These are phyloP conservation scores for Cadophora sp. DNA, from an alignment of 2,329 filamentous ascomycete genomes.

Conservation along the genomic window DNA sequence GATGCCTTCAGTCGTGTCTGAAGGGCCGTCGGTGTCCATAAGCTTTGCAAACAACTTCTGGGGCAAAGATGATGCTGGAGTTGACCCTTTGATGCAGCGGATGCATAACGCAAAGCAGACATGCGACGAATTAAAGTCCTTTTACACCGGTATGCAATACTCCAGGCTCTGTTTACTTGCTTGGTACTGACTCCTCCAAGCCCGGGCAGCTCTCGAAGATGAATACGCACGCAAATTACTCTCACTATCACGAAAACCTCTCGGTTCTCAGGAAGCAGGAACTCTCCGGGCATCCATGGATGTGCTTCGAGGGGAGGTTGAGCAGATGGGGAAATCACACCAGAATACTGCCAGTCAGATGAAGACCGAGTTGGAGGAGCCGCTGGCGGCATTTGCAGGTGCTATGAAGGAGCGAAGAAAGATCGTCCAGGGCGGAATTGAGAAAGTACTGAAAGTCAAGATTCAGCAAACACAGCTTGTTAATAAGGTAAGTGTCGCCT, in stretches of 20 bases:
- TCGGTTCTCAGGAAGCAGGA: slow-evolving; percentile 87
- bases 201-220: slow-evolving; percentile 92
- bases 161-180: slow-evolving; percentile 9
- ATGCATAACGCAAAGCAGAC: slow-evolving; percentile 96
- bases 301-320: slow-evolving; percentile 85
- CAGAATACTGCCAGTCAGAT: slow-evolving; percentile 90
- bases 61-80: slow-evolving; percentile 98
- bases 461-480: slow-evolving; percentile 88
- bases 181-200: slow-evolving; percentile 52
- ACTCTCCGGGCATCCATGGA: slow-evolving; percentile 86
- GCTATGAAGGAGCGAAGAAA: slow-evolving; percentile 97
- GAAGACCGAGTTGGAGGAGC: slow-evolving; percentile 95
- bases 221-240: slow-evolving; percentile 93
- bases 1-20: slow-evolving; percentile 33
- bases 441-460: slow-evolving; percentile 93
- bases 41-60: slow-evolving; percentile 96
- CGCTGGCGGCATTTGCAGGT: slow-evolving; percentile 86
- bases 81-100: slow-evolving; percentile 87
- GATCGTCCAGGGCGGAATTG: slow-evolving; percentile 92
- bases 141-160: slow-evolving; percentile 75
- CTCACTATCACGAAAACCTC: slow-evolving; percentile 82
- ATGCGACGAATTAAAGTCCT: slow-evolving; percentile 89
- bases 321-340: slow-evolving; percentile 93
- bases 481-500: slow-evolving; percentile 74
- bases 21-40: slow-evolving; percentile 47